Evolutionary conservation across 2,329 filamentous ascomycete species (phyloP), one percentile per base, ranked within the genome.

Genomic region (Fusarium globosum): DNA sequence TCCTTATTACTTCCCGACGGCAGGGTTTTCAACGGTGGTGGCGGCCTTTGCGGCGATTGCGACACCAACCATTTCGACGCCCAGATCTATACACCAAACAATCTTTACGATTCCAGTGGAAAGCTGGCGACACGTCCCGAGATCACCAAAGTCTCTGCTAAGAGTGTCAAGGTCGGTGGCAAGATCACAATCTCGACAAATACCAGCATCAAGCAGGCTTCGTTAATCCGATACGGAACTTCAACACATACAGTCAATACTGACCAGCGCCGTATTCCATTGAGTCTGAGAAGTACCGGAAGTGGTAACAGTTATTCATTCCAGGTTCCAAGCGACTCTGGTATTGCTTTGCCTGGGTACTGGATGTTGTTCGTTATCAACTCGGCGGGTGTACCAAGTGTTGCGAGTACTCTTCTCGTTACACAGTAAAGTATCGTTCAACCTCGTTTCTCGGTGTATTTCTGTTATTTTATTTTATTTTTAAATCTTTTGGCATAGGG

Each of bases 291-390:
- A 2, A 52, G 30, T 0, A 26, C 16, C 1, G 63, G 61, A 10
- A 51, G 39, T 7, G 35, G 51, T 18, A 71, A 71, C 2, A 60
- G 28, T 1, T 75, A 75, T 13, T 51, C 57, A 2, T 53, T 75
- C 20, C 41, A 43, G 1, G 13, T 75, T 14, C 73, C 72, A 21
- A n/a, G 20, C 6, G 73, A 73, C 13, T 26, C 73, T 14, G 73
- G 72, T 1, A 48, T 75, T 21, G 61, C 52, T 35, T n/a, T 73
- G 12, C 72, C 73, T 6, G 72, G 73, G 1, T 73, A 71, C 35
- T 75, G 66, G 72, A 73, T 75, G 69, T 41, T 75, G 3, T 75
- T 75, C 21, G 72, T 69, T 1, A 43, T 75, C 9, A 65, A 71
- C 48, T 51, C 53, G n/a, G 66, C 35, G 5, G 72, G 73, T 7